Conservation (phyloP, 1,284 basidiomycete genomes). For the Melanopsichium pennsylvanicum region DNA sequence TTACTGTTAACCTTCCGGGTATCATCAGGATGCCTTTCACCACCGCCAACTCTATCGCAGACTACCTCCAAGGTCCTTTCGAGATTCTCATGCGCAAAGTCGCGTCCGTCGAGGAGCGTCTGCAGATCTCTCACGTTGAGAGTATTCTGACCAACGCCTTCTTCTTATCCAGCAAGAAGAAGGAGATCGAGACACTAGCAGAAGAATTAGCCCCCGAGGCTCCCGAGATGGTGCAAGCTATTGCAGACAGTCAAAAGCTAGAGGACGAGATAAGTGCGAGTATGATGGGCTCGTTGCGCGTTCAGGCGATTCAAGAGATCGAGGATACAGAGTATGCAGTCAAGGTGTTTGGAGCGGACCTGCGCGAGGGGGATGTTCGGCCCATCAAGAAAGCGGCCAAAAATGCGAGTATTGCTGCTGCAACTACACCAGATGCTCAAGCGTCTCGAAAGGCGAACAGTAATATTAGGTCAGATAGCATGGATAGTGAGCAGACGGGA, state of each 20-base stretch:
- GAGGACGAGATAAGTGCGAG: constrained; percentile 38
- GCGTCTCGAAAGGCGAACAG: not conserved
- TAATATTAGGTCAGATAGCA: constrained; percentile 1
- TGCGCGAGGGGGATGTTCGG: constrained; percentile 27
- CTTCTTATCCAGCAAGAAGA: constrained; percentile 24
- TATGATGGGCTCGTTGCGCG: constrained; percentile 31
- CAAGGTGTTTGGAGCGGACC: constrained; percentile 31
- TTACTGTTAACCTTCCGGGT: constrained; percentile 28
- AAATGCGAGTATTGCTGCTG: constrained; percentile 1
- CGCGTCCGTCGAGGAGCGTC: constrained; percentile 24
- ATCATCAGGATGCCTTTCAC: constrained; percentile 32
- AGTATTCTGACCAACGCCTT: constrained; percentile 32
- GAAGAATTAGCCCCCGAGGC: constrained; percentile 32
- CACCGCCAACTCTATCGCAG: constrained; percentile 33
- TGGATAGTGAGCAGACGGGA: constrained; percentile 4
- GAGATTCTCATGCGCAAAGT: constrained; percentile 43
- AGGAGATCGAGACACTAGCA: constrained; percentile 20
- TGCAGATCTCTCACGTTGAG: constrained; percentile 34
- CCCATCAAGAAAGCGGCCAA: constrained; percentile 13
- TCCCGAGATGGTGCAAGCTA: constrained; percentile 37
- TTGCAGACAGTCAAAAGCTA: constrained; percentile 39
- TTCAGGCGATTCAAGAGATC: constrained; percentile 32
- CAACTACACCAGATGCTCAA: constrained; percentile 21
- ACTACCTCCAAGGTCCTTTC: constrained; percentile 35
- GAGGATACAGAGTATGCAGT: constrained; percentile 34